Conservation (phyloP, 2,329 filamentous ascomycete species). For the Ophiocordyceps camponoti-rufipedis region DNA sequence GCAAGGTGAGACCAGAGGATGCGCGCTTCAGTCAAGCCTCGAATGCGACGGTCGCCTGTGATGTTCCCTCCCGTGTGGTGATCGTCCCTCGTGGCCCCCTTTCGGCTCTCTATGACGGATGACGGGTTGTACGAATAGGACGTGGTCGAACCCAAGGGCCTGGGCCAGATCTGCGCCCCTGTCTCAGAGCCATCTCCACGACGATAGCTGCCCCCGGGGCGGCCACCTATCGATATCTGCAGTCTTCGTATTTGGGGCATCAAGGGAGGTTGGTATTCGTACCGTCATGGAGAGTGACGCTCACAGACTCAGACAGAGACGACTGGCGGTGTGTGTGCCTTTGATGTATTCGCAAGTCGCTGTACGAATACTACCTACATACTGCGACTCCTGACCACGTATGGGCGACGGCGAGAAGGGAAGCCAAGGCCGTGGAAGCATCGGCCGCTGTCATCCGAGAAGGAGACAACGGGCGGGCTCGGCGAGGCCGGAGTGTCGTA, state of each 20-base stretch:
- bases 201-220: background rate
- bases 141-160: background rate
- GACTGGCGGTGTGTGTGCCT: too few relatives aligned
- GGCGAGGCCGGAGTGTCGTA: background rate
- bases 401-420: background rate
- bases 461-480: background rate
- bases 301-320: too few relatives aligned
- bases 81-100: background rate
- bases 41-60: background rate
- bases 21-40: background rate
- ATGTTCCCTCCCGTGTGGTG: background rate
- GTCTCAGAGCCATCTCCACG: background rate
- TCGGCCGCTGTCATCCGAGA: background rate
- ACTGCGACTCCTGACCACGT: background rate
- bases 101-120: background rate
- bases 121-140: background rate
- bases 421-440: background rate
- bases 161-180: background rate
- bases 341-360: too few relatives aligned
- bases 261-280: too few relatives aligned
- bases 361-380: background rate
- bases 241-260: too few relatives aligned
- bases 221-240: too few relatives aligned
- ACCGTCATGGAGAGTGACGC: too few relatives aligned
- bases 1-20: background rate